Conservation (phyloP, 192 early-diverging fungal species). For the Coemansia sp. region DNA sequence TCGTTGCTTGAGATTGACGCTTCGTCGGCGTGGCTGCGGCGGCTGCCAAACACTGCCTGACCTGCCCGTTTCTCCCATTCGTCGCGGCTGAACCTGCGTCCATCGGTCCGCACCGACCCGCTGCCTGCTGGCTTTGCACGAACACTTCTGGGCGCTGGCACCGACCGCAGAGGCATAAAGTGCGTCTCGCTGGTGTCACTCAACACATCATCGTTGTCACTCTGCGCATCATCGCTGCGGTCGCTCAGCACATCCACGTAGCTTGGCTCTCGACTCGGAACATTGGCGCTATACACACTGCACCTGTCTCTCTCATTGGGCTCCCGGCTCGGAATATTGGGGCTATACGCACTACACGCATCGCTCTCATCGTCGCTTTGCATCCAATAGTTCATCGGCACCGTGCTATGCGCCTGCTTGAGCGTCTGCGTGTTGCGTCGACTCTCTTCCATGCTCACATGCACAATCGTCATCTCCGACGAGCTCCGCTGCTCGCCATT, state of each 20-base stretch:
- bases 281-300: constrained; percentile 1
- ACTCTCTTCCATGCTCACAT: constrained; percentile 32
- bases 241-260: not conserved
- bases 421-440: constrained; percentile 1
- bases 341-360: not conserved
- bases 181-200: not conserved
- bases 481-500: constrained; percentile 3
- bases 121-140: not conserved
- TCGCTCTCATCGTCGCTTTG: constrained; percentile 15
- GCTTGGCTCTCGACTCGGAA: too few species aligned
- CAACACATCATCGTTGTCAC: not conserved
- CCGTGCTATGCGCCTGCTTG: not conserved
- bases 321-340: not conserved
- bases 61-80: constrained; percentile 35
- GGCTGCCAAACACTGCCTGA: constrained; percentile 41
- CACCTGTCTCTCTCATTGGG: not conserved
- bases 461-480: constrained; percentile 17
- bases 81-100: constrained; percentile 24
- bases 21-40: constrained; percentile 6
- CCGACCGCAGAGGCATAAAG: constrained; percentile 20
- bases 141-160: constrained; percentile 1
- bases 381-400: constrained; percentile 47
- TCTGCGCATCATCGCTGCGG: too few species aligned
- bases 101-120: not conserved
- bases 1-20: constrained; percentile 1